Evolutionary conservation across 208 protist species (phyloP), one percentile per base, ranked within the genome.

Genomic region (Crithidia brevicula): DNA sequence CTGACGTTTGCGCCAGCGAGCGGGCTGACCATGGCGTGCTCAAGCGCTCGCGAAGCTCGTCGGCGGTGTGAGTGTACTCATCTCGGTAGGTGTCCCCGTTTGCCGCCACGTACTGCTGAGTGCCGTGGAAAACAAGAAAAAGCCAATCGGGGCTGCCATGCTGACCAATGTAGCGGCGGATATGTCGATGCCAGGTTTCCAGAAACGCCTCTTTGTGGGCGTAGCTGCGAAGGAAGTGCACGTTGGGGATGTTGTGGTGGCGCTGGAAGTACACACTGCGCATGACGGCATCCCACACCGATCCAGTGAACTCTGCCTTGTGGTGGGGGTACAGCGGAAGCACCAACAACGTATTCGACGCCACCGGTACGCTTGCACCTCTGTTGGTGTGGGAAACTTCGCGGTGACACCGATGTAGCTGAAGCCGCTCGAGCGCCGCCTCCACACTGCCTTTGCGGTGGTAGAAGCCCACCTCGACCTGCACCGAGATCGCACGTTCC

Each of bases 261-360:
- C 43, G 50, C 4, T 73, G n/a, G 40, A 85, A 80, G 51, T 68
- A 79, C 13, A 52, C 6, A 20, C 67, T 62, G 15, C 47, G 13
- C 43, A 69, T 77, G 20, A 87, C 58, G 28, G 72, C 75, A 38
- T 88, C 86, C 45, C 80, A 81, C 28, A 60, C 77, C 23, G 53
- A 49, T 16, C 61, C 81, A 10, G 61, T 74, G 23, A 34, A 46
- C 30, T 73, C 30, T 20, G 80, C 71, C 51, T 58, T 81, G 74
- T 89, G 85, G 46, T 89, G 83, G 2, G 83, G 82, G 49, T 82
- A 86, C 2, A 87, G 63, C 1, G 79, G 74, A 11, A 89, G 56
- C 27, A 86, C 66, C 9, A 89, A 67, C 2, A 88, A 56, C 6
- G 63, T 47, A 58, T 83, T 67, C 25, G 77, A 59, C n/a, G 70